phyloP scores from a whole-genome alignment of 1,139 yeast species.

The Eremothecium coryli region DNA sequence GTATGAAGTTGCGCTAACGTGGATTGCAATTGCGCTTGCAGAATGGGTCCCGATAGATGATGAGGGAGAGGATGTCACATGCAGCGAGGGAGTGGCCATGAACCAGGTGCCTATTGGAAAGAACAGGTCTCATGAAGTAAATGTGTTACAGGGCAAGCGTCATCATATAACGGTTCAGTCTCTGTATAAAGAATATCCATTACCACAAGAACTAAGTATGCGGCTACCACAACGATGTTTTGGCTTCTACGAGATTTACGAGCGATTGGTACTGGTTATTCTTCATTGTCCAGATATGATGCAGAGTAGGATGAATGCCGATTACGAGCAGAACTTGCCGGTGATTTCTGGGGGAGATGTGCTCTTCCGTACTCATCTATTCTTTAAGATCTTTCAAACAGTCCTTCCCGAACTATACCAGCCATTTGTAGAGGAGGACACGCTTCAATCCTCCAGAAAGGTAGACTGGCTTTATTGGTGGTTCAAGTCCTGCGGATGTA shows the following conservation, averaged over 20 bases:
- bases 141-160: slow-evolving; percentile 23
- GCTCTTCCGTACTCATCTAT: slow-evolving; percentile 34
- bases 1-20: slow-evolving; percentile 73
- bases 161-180: slow-evolving; percentile 15
- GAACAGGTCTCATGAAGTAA: slow-evolving; percentile 12
- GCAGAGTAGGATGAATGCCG: slow-evolving; percentile 18
- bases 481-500: slow-evolving; percentile 88
- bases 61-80: not conserved
- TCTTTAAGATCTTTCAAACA: slow-evolving; percentile 55
- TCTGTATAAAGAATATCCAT: slow-evolving; percentile 26
- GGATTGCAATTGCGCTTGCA: slow-evolving; percentile 82
- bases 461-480: slow-evolving; percentile 95
- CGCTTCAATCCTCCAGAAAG: slow-evolving; percentile 50
- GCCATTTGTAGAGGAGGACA: slow-evolving; percentile 74
- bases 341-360: slow-evolving; percentile 53
- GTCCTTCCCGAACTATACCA: slow-evolving; percentile 68
- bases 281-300: slow-evolving; percentile 56
- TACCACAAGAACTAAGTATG: slow-evolving; percentile 18
- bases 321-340: slow-evolving; percentile 32
- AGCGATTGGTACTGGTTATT: slow-evolving; percentile 64
- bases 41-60: slow-evolving; percentile 63
- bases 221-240: slow-evolving; percentile 19
- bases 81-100: not conserved
- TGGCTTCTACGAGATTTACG: slow-evolving; percentile 57
- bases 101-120: not conserved